Percentiles rank a stretch among this genome's conserved stretches.
Evolutionary conservation across 352 stramenopile species (phyloP).

Genomic region (Pythium apleroticum): DNA sequence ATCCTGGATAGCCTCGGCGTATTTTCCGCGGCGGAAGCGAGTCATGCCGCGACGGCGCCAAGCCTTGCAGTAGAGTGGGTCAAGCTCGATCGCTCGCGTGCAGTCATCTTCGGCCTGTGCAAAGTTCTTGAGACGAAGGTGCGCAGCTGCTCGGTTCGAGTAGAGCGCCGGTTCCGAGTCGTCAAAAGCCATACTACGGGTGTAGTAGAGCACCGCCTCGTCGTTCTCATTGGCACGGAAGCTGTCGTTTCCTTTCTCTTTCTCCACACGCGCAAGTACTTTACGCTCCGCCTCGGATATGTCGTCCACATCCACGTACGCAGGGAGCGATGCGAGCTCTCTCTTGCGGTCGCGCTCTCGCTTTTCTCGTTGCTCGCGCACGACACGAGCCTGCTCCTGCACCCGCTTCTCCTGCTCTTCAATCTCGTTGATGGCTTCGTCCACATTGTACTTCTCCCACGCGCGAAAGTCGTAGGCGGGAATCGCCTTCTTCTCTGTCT

Average conservation of each 20-base stretch:
- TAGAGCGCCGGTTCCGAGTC: slow-evolving; percentile 76
- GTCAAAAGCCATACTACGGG: slow-evolving; percentile 83
- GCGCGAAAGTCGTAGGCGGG: slow-evolving; percentile 89
- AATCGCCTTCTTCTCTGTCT: slow-evolving; percentile 42
- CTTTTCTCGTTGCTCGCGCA: slow-evolving; percentile 38
- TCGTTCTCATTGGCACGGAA: slow-evolving; percentile 87
- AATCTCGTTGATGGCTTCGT: slow-evolving; percentile 72
- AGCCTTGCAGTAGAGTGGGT: slow-evolving; percentile 87
- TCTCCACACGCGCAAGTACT: slow-evolving; percentile 75
- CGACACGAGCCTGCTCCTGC: slow-evolving; percentile 36
- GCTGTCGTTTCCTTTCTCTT: slow-evolving; percentile 94
- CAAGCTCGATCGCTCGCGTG: slow-evolving; percentile 64
- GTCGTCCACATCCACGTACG: slow-evolving; percentile 54
- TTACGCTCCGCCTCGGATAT: slow-evolving; percentile 50
- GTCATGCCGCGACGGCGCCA: slow-evolving; percentile 87
- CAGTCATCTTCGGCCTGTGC: slow-evolving; percentile 87
- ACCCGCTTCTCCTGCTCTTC: slow-evolving; percentile 51
- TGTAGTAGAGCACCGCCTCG: slow-evolving; percentile 87
- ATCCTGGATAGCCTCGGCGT: slow-evolving; percentile 76
- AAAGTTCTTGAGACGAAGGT: slow-evolving; percentile 84
- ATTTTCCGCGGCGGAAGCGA: slow-evolving; percentile 85
- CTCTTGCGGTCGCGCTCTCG: slow-evolving; percentile 45
- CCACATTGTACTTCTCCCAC: slow-evolving; percentile 92
- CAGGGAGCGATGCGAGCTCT: slow-evolving; percentile 57
- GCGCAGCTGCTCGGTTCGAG: slow-evolving; percentile 84